Conservation (phyloP, 257 asterid species). For the Solanum gandarillasii region DNA sequence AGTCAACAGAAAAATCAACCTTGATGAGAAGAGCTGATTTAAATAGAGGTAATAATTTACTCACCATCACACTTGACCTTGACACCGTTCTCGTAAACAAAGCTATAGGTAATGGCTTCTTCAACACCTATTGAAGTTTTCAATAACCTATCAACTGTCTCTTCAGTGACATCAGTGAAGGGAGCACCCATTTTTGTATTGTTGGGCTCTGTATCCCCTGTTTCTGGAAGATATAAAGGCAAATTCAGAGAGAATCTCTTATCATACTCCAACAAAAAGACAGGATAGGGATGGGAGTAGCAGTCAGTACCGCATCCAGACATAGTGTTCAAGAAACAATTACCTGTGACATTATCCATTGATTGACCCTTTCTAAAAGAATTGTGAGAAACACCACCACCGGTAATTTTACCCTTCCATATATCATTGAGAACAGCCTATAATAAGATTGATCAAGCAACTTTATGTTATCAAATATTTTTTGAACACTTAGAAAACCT, state of each 20-base stretch:
- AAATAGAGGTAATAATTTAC: background rate
- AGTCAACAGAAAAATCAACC: background rate
- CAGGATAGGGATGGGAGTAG: background rate
- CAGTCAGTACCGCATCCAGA: background rate
- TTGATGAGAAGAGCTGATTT: background rate
- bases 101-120: conserved; percentile 21
- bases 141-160: conserved; percentile 22
- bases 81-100: conserved; percentile 15
- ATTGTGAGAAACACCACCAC: conserved; percentile 55
- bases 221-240: conserved; percentile 15
- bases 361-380: conserved; percentile 48
- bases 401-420: conserved; percentile 59
- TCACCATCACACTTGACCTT: conserved; percentile 17
- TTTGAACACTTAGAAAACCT: background rate
- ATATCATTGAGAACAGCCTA: conserved; percentile 64
- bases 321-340: background rate
- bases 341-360: conserved; percentile 55
- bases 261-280: background rate
- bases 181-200: conserved; percentile 22
- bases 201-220: conserved; percentile 29
- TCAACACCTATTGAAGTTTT: conserved; percentile 14
- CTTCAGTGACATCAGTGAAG: conserved; percentile 23
- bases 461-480: background rate
- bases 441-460: conserved; percentile 9
- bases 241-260: background rate